Conservation (phyloP, 768 basidiomycete species). For the Zangia roseola region DNA sequence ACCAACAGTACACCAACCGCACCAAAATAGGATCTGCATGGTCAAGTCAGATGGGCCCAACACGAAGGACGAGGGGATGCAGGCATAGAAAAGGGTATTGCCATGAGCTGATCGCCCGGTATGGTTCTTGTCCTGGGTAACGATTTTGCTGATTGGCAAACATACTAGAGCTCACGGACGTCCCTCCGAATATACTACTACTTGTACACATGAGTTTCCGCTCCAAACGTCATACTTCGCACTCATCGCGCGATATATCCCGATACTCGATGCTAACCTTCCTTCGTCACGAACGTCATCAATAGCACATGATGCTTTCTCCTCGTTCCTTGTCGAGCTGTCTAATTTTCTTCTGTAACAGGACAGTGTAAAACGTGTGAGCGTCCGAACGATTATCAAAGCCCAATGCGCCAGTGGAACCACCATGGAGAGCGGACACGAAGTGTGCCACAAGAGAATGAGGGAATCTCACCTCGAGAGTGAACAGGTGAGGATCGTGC, state of each 20-base stretch:
- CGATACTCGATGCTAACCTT: too few relatives aligned
- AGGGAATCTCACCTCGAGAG: conserved; percentile 58
- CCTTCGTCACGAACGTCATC: background rate
- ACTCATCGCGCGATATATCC: background rate
- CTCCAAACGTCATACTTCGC: background rate
- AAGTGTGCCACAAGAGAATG: background rate
- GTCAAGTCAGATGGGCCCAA: too few relatives aligned
- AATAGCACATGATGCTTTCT: background rate
- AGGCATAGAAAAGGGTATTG: too few relatives aligned
- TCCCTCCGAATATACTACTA: too few relatives aligned
- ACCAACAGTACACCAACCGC: too few relatives aligned
- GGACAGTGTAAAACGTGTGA: background rate
- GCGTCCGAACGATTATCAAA: background rate
- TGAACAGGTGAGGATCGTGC: conserved; percentile 68
- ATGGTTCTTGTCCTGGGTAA: too few relatives aligned
- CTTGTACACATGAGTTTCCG: background rate
- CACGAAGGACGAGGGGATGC: too few relatives aligned
- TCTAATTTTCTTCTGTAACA: background rate
- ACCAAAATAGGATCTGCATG: too few relatives aligned
- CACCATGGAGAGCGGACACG: background rate
- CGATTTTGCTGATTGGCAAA: too few relatives aligned
- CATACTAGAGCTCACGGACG: too few relatives aligned
- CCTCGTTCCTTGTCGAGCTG: background rate
- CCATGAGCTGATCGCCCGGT: too few relatives aligned
- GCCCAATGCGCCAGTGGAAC: too few relatives aligned